Conservation (phyloP, 1,284 basidiomycete genomes). For the Heimioporus retisporus region DNA sequence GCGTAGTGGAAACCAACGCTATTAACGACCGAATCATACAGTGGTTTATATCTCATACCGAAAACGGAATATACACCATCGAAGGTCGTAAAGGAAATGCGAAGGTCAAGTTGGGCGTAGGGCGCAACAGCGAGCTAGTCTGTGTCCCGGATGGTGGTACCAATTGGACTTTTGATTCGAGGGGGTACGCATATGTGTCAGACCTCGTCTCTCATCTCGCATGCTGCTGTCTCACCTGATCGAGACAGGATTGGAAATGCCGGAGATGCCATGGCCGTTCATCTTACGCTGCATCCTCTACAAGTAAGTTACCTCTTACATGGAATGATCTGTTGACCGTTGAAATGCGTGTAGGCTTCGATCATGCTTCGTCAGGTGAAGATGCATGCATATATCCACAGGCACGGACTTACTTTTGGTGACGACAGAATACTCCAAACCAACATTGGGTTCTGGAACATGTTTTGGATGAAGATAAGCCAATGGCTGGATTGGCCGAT, state of each 20-base stretch:
- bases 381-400: not conserved
- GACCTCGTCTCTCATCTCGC: not conserved
- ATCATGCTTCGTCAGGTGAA: not conserved
- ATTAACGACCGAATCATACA: not conserved
- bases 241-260: conserved; percentile 6
- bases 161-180: conserved; percentile 3
- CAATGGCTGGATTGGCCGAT: too few species aligned
- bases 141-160: not conserved
- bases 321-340: too few species aligned
- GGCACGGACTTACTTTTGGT: not conserved
- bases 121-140: not conserved
- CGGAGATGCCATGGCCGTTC: not conserved
- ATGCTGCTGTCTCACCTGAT: not conserved
- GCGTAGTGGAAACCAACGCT: not conserved
- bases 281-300: not conserved
- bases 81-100: not conserved
- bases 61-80: conserved; percentile 1
- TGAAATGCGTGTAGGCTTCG: not conserved
- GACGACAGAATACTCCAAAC: not conserved
- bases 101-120: not conserved
- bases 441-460: conserved; percentile 6
- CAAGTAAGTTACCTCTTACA: not conserved
- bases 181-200: conserved; percentile 10
- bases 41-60: conserved; percentile 2
- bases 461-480: not conserved